Base-by-base conservation (phyloP, 805 yeast species). In the Starmerella potacharoeniae region DNA sequence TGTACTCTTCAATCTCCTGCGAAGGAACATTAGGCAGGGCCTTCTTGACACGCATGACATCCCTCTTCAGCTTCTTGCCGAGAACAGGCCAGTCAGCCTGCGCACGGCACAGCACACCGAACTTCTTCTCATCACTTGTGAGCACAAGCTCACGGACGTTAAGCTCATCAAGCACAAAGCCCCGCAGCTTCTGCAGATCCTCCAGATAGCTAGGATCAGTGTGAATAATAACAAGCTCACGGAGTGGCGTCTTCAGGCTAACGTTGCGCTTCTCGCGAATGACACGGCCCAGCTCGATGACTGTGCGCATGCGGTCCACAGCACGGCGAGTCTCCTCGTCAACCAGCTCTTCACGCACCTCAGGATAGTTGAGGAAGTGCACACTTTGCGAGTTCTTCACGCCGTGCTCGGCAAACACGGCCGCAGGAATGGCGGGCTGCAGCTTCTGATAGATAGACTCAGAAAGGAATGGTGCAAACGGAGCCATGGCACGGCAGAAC, bases 41-140 rank as follows among this genome's bases (percentile, higher is more conserved):
- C 66, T 83, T 95, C 78, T 91, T 95, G 58, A 93, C 98, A 70
- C 81, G 83, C 74, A 86, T 88, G 58, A 86, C 95, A 65, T 90
- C 97, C 69, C 83, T 82, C 81, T 89, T 91, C 72, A 93, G 80
- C 73, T 93, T 93, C 78, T 91, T 93, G 74, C 99, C 99, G 63
- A 93, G 78, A 22, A 89, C 87, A 56, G 97, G 96, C 98, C 99
- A 93, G 75, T 93, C 99, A 49, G 98, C 98, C 70, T 86, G 95
- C 44, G 91, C 97, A 60, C 79, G 81, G 76, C 90, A 91, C 69
- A 84, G 86, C 58, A 93, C 97, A 65, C 90, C 93, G 68, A 90
- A 91, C 67, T 84, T 82, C 64, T 77, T 82, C 75, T 93, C 99
- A 68, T 93, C 96, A 29, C 86, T 77, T 22, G 97, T 89, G 65